Evolutionary conservation across 140 eudicot species (phyloP).

Genomic region (Erigeron philadelphicus): DNA sequence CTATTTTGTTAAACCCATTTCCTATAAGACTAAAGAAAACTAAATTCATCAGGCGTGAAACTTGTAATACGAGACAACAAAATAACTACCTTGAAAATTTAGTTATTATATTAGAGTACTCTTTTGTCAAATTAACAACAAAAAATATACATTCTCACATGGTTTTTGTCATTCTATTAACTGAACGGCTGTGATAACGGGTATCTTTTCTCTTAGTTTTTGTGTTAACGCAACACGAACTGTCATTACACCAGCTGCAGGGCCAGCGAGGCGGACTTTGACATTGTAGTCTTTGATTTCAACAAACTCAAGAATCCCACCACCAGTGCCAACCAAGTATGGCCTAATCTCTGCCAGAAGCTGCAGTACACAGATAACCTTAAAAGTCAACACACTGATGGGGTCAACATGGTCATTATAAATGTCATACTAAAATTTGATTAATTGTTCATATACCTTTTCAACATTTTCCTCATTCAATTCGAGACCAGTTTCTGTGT

Average conservation of each 20-base stretch:
- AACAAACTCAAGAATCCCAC: slow-evolving; percentile 73
- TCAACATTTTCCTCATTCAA: slow-evolving; percentile 87
- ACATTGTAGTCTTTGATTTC: slow-evolving; percentile 57
- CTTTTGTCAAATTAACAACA: slow-evolving; percentile 19
- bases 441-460: slow-evolving; percentile 42
- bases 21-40: not conserved
- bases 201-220: slow-evolving; percentile 84
- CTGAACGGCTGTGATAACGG: slow-evolving; percentile 70
- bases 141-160: not conserved
- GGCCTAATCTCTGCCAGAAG: slow-evolving; percentile 88
- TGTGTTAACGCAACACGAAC: slow-evolving; percentile 92
- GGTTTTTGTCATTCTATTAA: slow-evolving; percentile 44
- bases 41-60: not conserved
- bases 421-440: not conserved
- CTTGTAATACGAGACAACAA: not conserved
- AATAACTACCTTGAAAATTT: not conserved
- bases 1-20: too few relatives aligned
- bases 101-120: not conserved
- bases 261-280: slow-evolving; percentile 77
- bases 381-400: not conserved
- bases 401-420: not conserved
- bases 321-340: slow-evolving; percentile 80
- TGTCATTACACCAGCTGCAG: slow-evolving; percentile 92
- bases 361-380: slow-evolving; percentile 35
- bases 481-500: slow-evolving; percentile 84